These are phyloP conservation scores for Pythium dissotocum DNA, from an alignment of 352 stramenopile genomes.

Conservation along the genomic window DNA sequence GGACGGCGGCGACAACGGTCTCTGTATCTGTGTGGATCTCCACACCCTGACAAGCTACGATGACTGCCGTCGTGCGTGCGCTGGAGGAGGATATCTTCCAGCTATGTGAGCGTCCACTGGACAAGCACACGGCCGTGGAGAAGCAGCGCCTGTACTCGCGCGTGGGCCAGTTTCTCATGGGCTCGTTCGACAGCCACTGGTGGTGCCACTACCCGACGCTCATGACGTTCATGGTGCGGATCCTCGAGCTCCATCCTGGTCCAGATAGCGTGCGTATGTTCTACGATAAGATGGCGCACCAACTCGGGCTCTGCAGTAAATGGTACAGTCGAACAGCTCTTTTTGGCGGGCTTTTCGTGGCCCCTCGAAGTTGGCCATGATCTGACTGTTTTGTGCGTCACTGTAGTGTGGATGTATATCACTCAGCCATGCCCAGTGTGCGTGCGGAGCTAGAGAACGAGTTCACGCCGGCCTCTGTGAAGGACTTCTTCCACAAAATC, in stretches of 20 bases:
- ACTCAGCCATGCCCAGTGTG: slow-evolving; percentile 69
- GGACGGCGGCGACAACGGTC: neutral
- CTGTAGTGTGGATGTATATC: slow-evolving; percentile 82
- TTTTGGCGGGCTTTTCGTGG: neutral
- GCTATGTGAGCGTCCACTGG: slow-evolving; percentile 32
- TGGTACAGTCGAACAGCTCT: slow-evolving; percentile 41
- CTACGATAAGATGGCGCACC: slow-evolving; percentile 70
- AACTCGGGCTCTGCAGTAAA: slow-evolving; percentile 61
- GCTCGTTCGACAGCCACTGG: slow-evolving; percentile 68
- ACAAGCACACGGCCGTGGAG: slow-evolving; percentile 36
- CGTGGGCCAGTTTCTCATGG: slow-evolving; percentile 80
- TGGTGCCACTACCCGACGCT: slow-evolving; percentile 79
- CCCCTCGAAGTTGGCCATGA: neutral
- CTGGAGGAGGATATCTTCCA: slow-evolving; percentile 51
- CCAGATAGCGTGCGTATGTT: slow-evolving; percentile 74
- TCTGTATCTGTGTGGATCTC: slow-evolving; percentile 1
- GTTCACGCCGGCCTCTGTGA: slow-evolving; percentile 71
- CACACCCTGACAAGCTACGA: slow-evolving; percentile 7
- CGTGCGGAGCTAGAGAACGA: slow-evolving; percentile 76
- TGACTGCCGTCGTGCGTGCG: slow-evolving; percentile 38
- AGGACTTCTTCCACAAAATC: slow-evolving; percentile 77
- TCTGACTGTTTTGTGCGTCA: neutral
- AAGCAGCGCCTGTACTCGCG: slow-evolving; percentile 79
- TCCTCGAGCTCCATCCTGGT: slow-evolving; percentile 73
- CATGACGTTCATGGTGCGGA: slow-evolving; percentile 89